Conservation (phyloP, 1,284 basidiomycete genomes). For the Apiotrichum laibachii region DNA sequence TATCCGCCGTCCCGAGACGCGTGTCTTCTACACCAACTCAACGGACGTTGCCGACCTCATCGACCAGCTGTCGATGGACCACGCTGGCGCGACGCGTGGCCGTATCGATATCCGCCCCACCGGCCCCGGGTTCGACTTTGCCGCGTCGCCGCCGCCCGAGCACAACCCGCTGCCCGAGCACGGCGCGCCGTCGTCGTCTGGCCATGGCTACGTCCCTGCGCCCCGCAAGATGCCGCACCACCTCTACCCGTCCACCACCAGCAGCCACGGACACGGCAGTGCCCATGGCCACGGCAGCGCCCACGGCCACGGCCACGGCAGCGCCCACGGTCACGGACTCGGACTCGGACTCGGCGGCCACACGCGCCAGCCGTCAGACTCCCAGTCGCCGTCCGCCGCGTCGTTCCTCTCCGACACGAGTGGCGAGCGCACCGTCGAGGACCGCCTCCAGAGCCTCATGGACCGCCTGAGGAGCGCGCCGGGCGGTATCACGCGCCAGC, state of each 20-base stretch:
- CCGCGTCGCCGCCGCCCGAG: background rate
- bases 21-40: slow-evolving; percentile 41
- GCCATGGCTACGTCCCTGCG: background rate
- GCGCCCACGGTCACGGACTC: background rate
- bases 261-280: background rate
- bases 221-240: background rate
- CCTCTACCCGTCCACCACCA: background rate
- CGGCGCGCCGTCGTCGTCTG: background rate
- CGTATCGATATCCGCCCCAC: slow-evolving; percentile 40
- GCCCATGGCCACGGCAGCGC: background rate
- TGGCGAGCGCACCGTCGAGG: slow-evolving; percentile 34
- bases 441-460: slow-evolving; percentile 45
- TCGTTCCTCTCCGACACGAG: slow-evolving; percentile 29
- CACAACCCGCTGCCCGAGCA: background rate
- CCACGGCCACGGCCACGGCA: background rate
- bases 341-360: background rate
- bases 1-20: slow-evolving; percentile 33
- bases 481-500: slow-evolving; percentile 9
- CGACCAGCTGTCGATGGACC: slow-evolving; percentile 38
- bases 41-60: slow-evolving; percentile 47
- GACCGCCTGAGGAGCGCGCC: slow-evolving; percentile 34
- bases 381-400: slow-evolving; percentile 26
- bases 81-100: slow-evolving; percentile 34
- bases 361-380: background rate
- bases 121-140: background rate